These are phyloP conservation scores for Heterobasidion irregulare DNA, from an alignment of 1,284 basidiomycete species.

Conservation along the genomic window DNA sequence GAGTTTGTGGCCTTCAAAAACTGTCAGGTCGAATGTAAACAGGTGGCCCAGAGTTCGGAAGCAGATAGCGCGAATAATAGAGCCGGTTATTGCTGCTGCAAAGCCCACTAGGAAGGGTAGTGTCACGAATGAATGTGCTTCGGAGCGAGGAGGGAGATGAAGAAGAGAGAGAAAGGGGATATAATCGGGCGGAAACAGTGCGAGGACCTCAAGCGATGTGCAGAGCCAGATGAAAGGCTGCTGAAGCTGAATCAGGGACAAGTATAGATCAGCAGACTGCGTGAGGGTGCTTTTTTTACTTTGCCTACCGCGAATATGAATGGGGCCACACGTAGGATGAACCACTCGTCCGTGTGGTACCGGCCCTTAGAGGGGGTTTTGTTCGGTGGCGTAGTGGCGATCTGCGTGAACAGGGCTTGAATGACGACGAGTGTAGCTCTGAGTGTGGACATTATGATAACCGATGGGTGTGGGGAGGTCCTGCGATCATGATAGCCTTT, in stretches of 20 bases:
- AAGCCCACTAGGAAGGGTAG: constrained; percentile 43
- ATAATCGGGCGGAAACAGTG: constrained; percentile 29
- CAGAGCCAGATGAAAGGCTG: constrained; percentile 41
- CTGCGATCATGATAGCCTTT: background rate
- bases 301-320: constrained; percentile 42
- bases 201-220: constrained; percentile 39
- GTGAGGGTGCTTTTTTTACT: background rate
- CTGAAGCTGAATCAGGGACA: constrained; percentile 31
- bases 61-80: constrained; percentile 28
- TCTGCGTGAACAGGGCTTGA: constrained; percentile 44
- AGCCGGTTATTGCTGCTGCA: constrained; percentile 36
- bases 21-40: constrained; percentile 57
- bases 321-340: constrained; percentile 48
- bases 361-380: constrained; percentile 41
- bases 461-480: background rate
- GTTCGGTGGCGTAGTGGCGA: constrained; percentile 53
- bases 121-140: constrained; percentile 20
- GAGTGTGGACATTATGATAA: constrained; percentile 15
- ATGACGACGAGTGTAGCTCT: constrained; percentile 36
- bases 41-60: constrained; percentile 37
- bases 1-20: constrained; percentile 46
- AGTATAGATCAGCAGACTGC: background rate
- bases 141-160: background rate
- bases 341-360: constrained; percentile 46
- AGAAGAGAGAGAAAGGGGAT: constrained; percentile 15